phyloP scores from a whole-genome alignment of 345 rosid genomes.

The Sisymbrium irio region DNA sequence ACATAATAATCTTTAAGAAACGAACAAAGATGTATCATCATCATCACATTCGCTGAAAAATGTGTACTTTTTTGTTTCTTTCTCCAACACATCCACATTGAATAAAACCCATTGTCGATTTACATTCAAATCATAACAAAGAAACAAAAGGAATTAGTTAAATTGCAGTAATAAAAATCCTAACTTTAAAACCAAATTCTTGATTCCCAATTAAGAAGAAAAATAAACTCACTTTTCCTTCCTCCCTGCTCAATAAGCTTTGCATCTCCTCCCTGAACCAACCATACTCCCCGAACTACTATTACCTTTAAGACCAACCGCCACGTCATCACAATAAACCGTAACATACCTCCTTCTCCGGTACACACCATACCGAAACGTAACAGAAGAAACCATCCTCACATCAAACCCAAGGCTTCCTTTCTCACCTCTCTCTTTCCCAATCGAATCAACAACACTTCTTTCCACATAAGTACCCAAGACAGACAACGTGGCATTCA shows the following conservation, averaged over 20 bases:
- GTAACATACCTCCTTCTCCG: constrained; percentile 46
- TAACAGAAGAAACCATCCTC: constrained; percentile 41
- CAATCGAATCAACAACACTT: constrained; percentile 31
- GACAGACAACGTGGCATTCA: constrained; percentile 39
- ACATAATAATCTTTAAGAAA: not conserved
- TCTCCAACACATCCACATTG: not conserved
- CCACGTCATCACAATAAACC: constrained; percentile 45
- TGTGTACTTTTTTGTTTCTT: not conserved
- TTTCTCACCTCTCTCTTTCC: constrained; percentile 30
- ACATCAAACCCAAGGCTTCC: constrained; percentile 52
- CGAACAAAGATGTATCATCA: not conserved
- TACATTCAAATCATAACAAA: not conserved
- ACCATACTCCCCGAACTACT: constrained; percentile 57
- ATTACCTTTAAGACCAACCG: constrained; percentile 38
- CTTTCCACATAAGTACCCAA: constrained; percentile 43
- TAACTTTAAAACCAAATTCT: not conserved
- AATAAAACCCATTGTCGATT: not conserved
- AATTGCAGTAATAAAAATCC: not conserved
- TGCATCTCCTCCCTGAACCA: constrained; percentile 45
- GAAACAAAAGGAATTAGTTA: not conserved
- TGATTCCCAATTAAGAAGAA: not conserved
- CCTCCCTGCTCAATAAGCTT: constrained; percentile 28
- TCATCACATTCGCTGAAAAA: not conserved
- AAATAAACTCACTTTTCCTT: not conserved
- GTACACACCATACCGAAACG: constrained; percentile 48